Conservation (phyloP, 805 yeast genomes). For the Maudiozyma pseudohumilis region DNA sequence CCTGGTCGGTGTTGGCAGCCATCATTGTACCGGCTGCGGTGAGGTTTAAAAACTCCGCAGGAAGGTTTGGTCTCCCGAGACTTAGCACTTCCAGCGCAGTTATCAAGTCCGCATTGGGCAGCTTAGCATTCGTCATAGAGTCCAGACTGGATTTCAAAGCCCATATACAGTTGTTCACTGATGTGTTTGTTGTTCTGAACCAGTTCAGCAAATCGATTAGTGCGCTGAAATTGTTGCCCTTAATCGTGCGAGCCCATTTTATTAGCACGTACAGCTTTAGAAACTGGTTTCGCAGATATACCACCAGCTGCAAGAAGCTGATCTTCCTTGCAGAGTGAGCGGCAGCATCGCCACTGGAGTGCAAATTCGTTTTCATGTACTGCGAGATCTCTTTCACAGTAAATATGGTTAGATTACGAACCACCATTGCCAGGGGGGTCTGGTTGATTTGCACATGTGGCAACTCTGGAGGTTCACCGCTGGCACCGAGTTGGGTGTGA, state of each 20-base stretch:
- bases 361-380: constrained; percentile 26
- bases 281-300: constrained; percentile 70
- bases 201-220: constrained; percentile 83
- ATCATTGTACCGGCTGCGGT: constrained; percentile 11
- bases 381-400: constrained; percentile 28
- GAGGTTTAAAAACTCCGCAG: constrained; percentile 48
- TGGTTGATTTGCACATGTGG: constrained; percentile 31
- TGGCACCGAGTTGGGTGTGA: too few relatives aligned
- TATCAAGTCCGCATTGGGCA: constrained; percentile 82
- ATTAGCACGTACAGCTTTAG: constrained; percentile 74
- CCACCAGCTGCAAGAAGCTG: constrained; percentile 55
- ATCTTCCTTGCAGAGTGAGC: constrained; percentile 40
- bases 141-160: constrained; percentile 51
- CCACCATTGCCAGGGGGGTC: constrained; percentile 23
- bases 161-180: constrained; percentile 52
- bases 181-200: constrained; percentile 70
- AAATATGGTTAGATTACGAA: constrained; percentile 25
- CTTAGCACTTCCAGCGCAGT: constrained; percentile 82
- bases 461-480: constrained; percentile 16
- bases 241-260: constrained; percentile 69
- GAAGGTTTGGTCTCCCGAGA: constrained; percentile 65
- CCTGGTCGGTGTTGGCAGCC: neutral
- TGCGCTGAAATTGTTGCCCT: constrained; percentile 57
- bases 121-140: constrained; percentile 74
- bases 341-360: constrained; percentile 5